Evolutionary conservation across 495 filamentous ascomycete species (phyloP), one percentile per base, ranked within the genome.

Genomic region (Trichoderma reesei): DNA sequence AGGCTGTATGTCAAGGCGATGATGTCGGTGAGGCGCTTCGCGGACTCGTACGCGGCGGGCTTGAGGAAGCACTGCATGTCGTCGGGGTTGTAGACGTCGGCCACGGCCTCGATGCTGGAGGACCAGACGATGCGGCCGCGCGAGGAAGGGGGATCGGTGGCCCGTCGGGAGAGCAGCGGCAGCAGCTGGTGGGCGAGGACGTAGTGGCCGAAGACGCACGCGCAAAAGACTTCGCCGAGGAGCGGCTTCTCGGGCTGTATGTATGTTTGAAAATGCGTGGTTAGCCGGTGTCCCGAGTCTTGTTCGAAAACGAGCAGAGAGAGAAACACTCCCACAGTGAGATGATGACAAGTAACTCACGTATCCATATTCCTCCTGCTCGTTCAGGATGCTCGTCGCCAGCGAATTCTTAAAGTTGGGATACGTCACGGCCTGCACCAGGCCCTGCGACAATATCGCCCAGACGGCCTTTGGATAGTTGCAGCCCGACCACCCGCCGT

Each of bases 141-240:
- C 26, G 26, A 26, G 26, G 26, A 26, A 26, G 26, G 26, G 26
- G 38, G 61, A 63, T 13, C 14, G 18, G 11, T 9, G 10, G 36
- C 18, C 1, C 76, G 77, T 0, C 82, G 77, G 16, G 77, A 83
- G 54, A 98, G 80, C 9, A 96, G 79, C 0, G 90, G 86, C 62
- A 86, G 77, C 3, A 96, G 79, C 64, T 87, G 86, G 72, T 96
- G 92, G 18, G 83, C 83, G 20, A 98, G 87, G 67, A 97, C 77
- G 72, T 98, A 98, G 75, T 98, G 94, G 0, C 95, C 94, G 70
- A 98, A 96, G 37, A 96, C 83, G 70, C 98, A 98, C 61, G 91
- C 86, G 72, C 86, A 88, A 74, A 97, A 98, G 7, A 97, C 83
- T 61, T 87, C 76, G 3, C 91, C 95, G 0, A 98, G 75, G 1